These are phyloP conservation scores for Trichoderma sp. DNA, from an alignment of 2,329 filamentous ascomycete species.

Conservation along the genomic window DNA sequence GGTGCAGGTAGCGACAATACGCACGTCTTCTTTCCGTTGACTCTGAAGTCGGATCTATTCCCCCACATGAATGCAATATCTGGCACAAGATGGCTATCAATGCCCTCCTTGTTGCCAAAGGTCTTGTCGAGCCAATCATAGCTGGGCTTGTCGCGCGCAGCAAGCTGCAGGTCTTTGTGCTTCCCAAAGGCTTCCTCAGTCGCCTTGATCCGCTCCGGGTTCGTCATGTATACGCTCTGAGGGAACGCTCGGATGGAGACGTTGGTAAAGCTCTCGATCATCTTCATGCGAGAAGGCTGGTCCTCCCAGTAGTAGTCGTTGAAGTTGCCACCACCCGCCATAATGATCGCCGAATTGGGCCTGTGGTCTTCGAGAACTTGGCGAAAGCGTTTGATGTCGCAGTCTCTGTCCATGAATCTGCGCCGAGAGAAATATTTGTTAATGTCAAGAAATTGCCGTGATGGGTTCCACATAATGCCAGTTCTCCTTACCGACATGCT, in stretches of 20 bases:
- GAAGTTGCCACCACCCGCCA: slow-evolving; percentile 22
- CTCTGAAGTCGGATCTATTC: slow-evolving; percentile 21
- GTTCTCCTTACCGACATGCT: slow-evolving; percentile 10
- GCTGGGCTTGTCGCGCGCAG: slow-evolving; percentile 18
- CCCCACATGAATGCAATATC: slow-evolving; percentile 26
- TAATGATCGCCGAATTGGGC: slow-evolving; percentile 20
- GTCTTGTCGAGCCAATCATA: slow-evolving; percentile 22
- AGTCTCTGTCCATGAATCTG: slow-evolving; percentile 21
- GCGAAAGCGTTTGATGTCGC: slow-evolving; percentile 18
- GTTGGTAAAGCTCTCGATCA: slow-evolving; percentile 23
- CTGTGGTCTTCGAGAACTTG: slow-evolving; percentile 17
- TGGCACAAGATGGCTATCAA: slow-evolving; percentile 15
- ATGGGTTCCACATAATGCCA: background rate
- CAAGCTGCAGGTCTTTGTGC: slow-evolving; percentile 20
- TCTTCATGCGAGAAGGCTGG: slow-evolving; percentile 22
- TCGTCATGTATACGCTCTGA: slow-evolving; percentile 23
- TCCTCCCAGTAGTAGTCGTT: slow-evolving; percentile 25
- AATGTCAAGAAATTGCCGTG: background rate
- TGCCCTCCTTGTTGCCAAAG: slow-evolving; percentile 9
- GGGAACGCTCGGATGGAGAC: slow-evolving; percentile 22
- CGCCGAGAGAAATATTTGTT: background rate
- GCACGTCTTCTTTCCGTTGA: slow-evolving; percentile 16
- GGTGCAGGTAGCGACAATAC: background rate
- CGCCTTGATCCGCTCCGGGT: slow-evolving; percentile 20
- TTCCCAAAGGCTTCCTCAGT: slow-evolving; percentile 23